phyloP scores from a whole-genome alignment of 73 alveolate species.

The Tetrahymena thermophila region DNA sequence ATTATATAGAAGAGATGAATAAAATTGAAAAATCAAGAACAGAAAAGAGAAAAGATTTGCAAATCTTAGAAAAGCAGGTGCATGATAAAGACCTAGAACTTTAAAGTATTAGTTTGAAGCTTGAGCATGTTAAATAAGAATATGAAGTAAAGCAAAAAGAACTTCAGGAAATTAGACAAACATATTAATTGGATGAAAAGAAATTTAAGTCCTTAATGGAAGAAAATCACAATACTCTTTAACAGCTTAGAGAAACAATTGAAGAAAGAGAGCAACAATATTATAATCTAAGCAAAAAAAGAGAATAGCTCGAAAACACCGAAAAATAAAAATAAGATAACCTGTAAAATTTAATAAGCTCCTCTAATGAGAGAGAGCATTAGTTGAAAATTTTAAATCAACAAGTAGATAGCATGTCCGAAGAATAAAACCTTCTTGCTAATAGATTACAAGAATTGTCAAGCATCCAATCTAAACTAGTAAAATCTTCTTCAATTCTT shows the following conservation, averaged over 20 bases:
- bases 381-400: neutral
- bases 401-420: neutral
- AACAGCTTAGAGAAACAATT: neutral
- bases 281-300: neutral
- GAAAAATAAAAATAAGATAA: neutral
- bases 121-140: neutral
- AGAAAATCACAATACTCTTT: neutral
- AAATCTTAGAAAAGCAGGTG: neutral
- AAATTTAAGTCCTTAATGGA: neutral
- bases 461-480: neutral
- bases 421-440: neutral
- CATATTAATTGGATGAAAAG: neutral
- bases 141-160: neutral
- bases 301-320: neutral
- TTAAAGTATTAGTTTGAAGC: neutral
- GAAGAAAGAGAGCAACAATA: neutral
- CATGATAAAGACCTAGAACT: neutral
- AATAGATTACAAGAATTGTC: neutral
- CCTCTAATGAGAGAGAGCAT: neutral
- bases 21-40: neutral
- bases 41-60: neutral
- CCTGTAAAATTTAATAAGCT: neutral
- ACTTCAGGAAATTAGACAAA: neutral
- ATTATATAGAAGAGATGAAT: neutral
- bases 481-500: neutral